phyloP scores from a whole-genome alignment of 1,284 basidiomycete species.

The Malassezia restricta region DNA sequence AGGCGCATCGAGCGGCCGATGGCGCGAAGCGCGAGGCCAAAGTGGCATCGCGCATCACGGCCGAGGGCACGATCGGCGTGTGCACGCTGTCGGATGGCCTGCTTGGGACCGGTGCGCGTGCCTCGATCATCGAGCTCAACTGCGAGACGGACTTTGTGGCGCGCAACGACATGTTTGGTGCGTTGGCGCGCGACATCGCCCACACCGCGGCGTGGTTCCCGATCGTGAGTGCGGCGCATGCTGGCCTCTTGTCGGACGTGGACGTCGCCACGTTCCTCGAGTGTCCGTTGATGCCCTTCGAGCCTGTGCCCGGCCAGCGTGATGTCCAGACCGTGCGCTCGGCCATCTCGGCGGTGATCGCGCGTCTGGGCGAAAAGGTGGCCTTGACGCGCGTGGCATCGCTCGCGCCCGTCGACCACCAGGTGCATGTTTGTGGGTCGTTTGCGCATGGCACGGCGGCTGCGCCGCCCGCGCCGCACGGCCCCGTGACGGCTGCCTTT shows the following conservation, averaged over 20 bases:
- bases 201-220: slow-evolving; percentile 72
- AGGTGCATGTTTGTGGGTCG: slow-evolving; percentile 53
- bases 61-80: slow-evolving; percentile 67
- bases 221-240: slow-evolving; percentile 47
- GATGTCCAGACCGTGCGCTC: slow-evolving; percentile 54
- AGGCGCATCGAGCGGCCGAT: slow-evolving; percentile 58
- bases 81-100: slow-evolving; percentile 59
- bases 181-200: slow-evolving; percentile 66
- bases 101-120: slow-evolving; percentile 48
- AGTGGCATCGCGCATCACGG: slow-evolving; percentile 60
- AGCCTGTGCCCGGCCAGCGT: slow-evolving; percentile 4
- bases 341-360: slow-evolving; percentile 66
- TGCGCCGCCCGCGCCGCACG: slow-evolving; percentile 38
- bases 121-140: slow-evolving; percentile 79
- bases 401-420: slow-evolving; percentile 51
- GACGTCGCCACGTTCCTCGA: slow-evolving; percentile 28
- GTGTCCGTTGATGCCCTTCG: slow-evolving; percentile 39
- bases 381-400: slow-evolving; percentile 61
- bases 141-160: slow-evolving; percentile 97
- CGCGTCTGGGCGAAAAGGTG: slow-evolving; percentile 82
- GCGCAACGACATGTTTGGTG: slow-evolving; percentile 68
- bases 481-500: slow-evolving; percentile 57
- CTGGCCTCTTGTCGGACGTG: slow-evolving; percentile 14
- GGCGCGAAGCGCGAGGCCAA: slow-evolving; percentile 74
- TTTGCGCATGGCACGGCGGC: slow-evolving; percentile 60